Percentiles rank a stretch among this genome's conserved stretches.
Evolutionary conservation across 2,329 filamentous ascomycete species (phyloP).

Genomic region (Sporothrix variecibatus): DNA sequence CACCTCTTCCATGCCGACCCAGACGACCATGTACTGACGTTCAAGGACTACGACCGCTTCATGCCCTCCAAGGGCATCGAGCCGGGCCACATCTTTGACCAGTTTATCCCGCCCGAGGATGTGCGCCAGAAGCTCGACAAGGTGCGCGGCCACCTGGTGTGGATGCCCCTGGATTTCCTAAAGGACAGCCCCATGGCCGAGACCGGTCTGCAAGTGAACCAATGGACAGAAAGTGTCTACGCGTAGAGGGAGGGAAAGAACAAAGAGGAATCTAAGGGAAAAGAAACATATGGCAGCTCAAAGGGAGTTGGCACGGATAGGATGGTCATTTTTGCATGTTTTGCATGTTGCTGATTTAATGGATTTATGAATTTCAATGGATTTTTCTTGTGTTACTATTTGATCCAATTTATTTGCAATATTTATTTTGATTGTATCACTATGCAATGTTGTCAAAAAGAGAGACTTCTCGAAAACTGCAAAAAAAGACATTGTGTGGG

Average conservation of each 20-base stretch:
- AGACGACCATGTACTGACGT: slow-evolving; percentile 83
- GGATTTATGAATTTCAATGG: neutral
- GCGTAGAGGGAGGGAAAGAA: slow-evolving; percentile 48
- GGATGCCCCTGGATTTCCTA: slow-evolving; percentile 91
- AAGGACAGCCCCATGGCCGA: slow-evolving; percentile 87
- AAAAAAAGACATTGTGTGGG: slow-evolving; percentile 20
- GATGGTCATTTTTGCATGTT: neutral
- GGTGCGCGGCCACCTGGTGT: slow-evolving; percentile 86
- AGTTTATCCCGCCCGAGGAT: slow-evolving; percentile 70
- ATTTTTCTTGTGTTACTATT: neutral
- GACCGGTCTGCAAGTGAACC: slow-evolving; percentile 80
- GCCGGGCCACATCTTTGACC: slow-evolving; percentile 84
- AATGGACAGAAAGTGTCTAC: slow-evolving; percentile 84
- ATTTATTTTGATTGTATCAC: too few relatives aligned
- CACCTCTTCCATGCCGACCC: slow-evolving; percentile 86
- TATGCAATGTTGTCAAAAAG: neutral
- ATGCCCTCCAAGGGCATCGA: slow-evolving; percentile 69
- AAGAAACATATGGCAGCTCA: neutral
- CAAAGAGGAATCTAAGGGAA: neutral
- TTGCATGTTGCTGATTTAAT: neutral
- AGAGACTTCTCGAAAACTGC: neutral
- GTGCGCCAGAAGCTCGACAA: slow-evolving; percentile 74
- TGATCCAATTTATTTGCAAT: too few relatives aligned
- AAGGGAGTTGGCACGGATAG: neutral
- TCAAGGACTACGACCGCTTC: slow-evolving; percentile 86